A percentile compares a stretch with the other conserved stretches of the same genome.
Conservation (phyloP, 768 basidiomycete species). For the Mrakia hoshinonis region DNA sequence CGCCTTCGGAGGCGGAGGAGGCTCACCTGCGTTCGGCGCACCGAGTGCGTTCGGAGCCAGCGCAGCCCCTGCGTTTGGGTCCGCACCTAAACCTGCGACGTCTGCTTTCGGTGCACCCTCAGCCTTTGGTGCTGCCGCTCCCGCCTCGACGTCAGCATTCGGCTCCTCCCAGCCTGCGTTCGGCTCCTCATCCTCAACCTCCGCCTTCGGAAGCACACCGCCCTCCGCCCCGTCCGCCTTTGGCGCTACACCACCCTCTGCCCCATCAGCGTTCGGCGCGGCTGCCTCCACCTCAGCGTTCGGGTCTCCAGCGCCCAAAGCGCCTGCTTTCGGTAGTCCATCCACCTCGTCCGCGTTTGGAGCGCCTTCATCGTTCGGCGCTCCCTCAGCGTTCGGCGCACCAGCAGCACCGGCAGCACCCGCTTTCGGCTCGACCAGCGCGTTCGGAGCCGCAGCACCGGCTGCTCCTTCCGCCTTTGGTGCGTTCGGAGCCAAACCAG, state of each 20-base stretch:
- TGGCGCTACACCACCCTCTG: neutral
- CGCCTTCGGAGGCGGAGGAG: constrained; percentile 17
- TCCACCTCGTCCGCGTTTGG: neutral
- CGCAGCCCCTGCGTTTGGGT: neutral
- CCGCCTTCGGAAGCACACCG: constrained; percentile 18
- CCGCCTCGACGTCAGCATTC: neutral
- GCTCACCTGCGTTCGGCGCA: neutral
- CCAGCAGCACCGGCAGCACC: neutral
- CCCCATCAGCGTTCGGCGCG: constrained; percentile 20
- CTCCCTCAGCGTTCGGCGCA: constrained; percentile 16
- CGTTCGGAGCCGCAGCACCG: constrained; percentile 16
- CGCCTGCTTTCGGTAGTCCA: constrained; percentile 3
- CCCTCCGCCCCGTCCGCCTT: neutral
- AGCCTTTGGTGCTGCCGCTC: constrained; percentile 10
- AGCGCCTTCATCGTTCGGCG: constrained; percentile 17
- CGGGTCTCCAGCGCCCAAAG: neutral
- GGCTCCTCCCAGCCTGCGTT: constrained; percentile 6
- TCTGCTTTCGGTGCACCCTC: constrained; percentile 11
- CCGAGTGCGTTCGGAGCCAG: constrained; percentile 10
- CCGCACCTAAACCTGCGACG: neutral
- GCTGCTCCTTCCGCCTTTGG: neutral
- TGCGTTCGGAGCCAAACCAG: neutral
- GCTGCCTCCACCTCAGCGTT: neutral
- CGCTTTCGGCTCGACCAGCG: constrained; percentile 16
- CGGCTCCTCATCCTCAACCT: constrained; percentile 12